Evolutionary conservation across 768 basidiomycete species (phyloP).

Genomic region (Pleurotus eryngii): DNA sequence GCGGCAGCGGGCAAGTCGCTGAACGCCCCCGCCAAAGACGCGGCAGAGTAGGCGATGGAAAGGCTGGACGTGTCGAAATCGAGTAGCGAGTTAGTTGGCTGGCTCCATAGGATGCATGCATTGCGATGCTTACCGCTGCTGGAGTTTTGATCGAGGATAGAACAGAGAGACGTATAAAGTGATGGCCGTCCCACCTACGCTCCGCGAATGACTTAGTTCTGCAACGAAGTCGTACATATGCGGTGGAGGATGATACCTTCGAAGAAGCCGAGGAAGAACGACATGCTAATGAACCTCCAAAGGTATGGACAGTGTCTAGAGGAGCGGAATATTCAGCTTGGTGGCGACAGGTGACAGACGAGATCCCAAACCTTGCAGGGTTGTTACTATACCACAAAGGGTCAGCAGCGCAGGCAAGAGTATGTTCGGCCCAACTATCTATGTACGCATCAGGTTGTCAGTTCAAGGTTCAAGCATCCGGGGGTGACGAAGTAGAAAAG

Average conservation of each 20-base stretch:
- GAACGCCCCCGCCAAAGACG: slow-evolving; percentile 47
- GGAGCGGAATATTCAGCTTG: slow-evolving; percentile 16
- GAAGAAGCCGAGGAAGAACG: slow-evolving; percentile 46
- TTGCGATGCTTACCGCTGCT: slow-evolving; percentile 24
- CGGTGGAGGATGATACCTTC: slow-evolving; percentile 33
- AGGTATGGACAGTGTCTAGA: slow-evolving; percentile 36
- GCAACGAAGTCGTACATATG: background rate
- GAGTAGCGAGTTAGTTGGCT: slow-evolving; percentile 32
- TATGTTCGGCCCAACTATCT: slow-evolving; percentile 54
- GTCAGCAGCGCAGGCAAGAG: slow-evolving; percentile 59
- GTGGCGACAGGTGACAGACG: too few species aligned
- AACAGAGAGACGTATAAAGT: slow-evolving; percentile 34
- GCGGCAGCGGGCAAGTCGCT: slow-evolving; percentile 56
- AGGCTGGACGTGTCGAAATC: slow-evolving; percentile 33
- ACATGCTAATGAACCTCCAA: slow-evolving; percentile 40
- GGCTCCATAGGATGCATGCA: slow-evolving; percentile 30
- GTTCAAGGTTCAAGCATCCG: too few species aligned
- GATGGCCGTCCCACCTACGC: slow-evolving; percentile 26
- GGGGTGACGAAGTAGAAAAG: too few species aligned
- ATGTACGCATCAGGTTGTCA: background rate
- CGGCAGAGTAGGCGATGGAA: slow-evolving; percentile 24
- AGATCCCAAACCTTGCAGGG: slow-evolving; percentile 47
- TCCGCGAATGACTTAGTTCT: background rate
- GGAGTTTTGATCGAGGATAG: slow-evolving; percentile 23
- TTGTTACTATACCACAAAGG: slow-evolving; percentile 63